Base-by-base conservation (phyloP, 805 yeast genomes). In the Candida silvatica region DNA sequence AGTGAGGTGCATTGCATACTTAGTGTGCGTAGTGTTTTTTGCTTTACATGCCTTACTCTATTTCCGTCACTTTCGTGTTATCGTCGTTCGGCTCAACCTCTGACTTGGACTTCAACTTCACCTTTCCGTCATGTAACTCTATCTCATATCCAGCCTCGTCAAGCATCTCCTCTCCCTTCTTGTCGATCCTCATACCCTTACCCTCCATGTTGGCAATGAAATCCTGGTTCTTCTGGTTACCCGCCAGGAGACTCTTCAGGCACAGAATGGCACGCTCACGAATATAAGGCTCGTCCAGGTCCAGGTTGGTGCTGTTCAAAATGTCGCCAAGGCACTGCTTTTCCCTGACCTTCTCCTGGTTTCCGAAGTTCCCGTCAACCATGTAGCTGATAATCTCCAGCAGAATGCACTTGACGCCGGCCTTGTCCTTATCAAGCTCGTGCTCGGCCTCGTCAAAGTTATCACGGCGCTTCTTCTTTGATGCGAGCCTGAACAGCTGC, bases 241-340 rank as follows among this genome's bases (percentile, higher is more conserved):
- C 65, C 17, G 72, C 70, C 12, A 90, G 57, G 22, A 87, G 56
- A 40, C 77, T 78, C 47, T 79, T 73, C 20, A 92, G 52, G 49
- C 96, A 85, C 5, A 90, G 59, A 23, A 92, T 82, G 2, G 94
- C 71, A 40, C 90, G 62, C 50, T 90, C 98, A 44, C 85, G 80
- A 37, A 83, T 79, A 46, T 69, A 90, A 0, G 97, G 97, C 53
- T 92, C 94, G 51, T 83, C 76, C 30, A 77, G 79, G 54, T 90
- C 97, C 34, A 92, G 77, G 27, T 81, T 73, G 59, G 97, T 88
- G 42, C 79, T 80, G 6, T 88, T 80, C 17, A 90, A 61, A 0
- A 88, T 66, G 15, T 84, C 56, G 35, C 77, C 84, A 11, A 90
- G 54, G 0, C 86, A 94, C 31, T 80, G 83, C 1, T 64, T 45